These are phyloP conservation scores for Aspergillus fumigatus DNA, from an alignment of 2,329 filamentous ascomycete species.

Conservation along the genomic window DNA sequence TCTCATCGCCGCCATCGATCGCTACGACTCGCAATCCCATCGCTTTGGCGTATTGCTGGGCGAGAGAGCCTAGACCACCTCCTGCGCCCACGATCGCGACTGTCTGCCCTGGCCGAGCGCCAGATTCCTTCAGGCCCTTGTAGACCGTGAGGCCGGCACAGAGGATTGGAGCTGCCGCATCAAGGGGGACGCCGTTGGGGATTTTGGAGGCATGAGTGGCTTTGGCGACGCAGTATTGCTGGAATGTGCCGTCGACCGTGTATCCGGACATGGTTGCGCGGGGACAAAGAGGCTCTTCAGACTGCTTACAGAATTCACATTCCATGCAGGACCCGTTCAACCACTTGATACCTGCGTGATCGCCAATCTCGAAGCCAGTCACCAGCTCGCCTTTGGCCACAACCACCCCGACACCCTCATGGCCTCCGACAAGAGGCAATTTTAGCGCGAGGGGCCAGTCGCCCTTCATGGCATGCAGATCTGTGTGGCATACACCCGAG, in stretches of 20 bases:
- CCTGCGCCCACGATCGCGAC: constrained; percentile 84
- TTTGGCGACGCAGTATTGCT: constrained; percentile 86
- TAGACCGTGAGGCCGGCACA: constrained; percentile 87
- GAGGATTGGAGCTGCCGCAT: constrained; percentile 72
- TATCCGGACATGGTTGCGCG: constrained; percentile 77
- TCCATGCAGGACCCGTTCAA: constrained; percentile 80
- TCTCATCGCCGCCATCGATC: constrained; percentile 80
- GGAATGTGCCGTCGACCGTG: constrained; percentile 89
- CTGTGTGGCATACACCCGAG: constrained; percentile 87
- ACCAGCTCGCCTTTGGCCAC: constrained; percentile 76
- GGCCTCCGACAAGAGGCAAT: constrained; percentile 78
- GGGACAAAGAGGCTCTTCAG: constrained; percentile 78
- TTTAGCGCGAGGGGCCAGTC: constrained; percentile 86
- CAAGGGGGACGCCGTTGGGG: constrained; percentile 70
- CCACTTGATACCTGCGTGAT: constrained; percentile 87
- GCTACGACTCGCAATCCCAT: constrained; percentile 80
- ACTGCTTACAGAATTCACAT: constrained; percentile 76
- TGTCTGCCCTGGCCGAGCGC: constrained; percentile 66
- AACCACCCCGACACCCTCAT: constrained; percentile 74
- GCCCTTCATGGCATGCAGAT: constrained; percentile 75
- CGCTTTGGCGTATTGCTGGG: constrained; percentile 81
- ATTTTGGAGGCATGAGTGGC: constrained; percentile 79
- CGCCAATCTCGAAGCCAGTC: constrained; percentile 72
- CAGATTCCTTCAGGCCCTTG: constrained; percentile 85
- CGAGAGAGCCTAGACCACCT: constrained; percentile 74